Conservation (phyloP, 1,139 yeast genomes). For the Saccharomyces hybrid region DNA sequence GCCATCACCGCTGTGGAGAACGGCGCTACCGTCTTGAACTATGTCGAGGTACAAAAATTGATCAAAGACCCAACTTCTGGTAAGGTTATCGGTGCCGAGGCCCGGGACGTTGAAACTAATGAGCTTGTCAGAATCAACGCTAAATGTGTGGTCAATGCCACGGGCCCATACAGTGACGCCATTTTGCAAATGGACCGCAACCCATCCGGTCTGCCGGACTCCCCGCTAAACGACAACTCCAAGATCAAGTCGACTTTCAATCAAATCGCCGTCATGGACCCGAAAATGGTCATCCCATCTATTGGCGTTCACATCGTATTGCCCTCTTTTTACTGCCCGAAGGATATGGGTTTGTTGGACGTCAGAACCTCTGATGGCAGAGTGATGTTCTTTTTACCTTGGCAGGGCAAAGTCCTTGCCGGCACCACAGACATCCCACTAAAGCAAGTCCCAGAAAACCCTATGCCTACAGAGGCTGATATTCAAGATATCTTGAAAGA, state of each 20-base stretch:
- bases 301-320: conserved; percentile 89
- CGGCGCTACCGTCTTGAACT: conserved; percentile 88
- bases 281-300: conserved; percentile 83
- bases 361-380: conserved; percentile 93
- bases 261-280: conserved; percentile 30
- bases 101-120: conserved; percentile 68
- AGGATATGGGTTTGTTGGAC: conserved; percentile 80
- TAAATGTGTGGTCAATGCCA: conserved; percentile 79
- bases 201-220: conserved; percentile 49
- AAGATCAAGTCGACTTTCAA: conserved; percentile 14
- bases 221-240: conserved; percentile 31
- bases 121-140: conserved; percentile 53
- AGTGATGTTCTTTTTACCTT: conserved; percentile 93
- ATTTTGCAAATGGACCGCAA: conserved; percentile 81
- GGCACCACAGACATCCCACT: conserved; percentile 91
- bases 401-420: conserved; percentile 96
- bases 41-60: conserved; percentile 72
- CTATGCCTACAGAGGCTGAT: conserved; percentile 83
- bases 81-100: conserved; percentile 67
- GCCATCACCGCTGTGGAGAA: conserved; percentile 79
- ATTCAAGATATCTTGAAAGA: conserved; percentile 83
- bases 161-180: conserved; percentile 88
- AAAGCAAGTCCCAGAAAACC: conserved; percentile 70
- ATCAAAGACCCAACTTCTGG: conserved; percentile 53
- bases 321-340: conserved; percentile 89